Evolutionary conservation across 2,329 filamentous ascomycete genomes (phyloP).

Genomic region (Capronia americana): DNA sequence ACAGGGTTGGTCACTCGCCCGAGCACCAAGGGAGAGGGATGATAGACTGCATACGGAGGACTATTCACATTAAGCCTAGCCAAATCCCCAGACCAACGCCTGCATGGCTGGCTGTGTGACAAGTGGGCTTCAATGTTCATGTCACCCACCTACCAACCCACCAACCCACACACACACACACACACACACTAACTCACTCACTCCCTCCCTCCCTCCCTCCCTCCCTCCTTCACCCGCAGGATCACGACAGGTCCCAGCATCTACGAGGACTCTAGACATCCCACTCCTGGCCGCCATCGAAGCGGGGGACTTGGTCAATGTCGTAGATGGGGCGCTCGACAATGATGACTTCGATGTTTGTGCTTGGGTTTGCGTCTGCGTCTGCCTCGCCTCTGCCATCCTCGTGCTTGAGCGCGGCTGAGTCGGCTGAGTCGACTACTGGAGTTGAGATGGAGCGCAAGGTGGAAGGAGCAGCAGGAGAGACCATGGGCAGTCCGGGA

Average conservation of each 20-base stretch:
- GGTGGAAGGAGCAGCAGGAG: background rate
- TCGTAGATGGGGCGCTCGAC: conserved; percentile 88
- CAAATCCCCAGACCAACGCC: background rate
- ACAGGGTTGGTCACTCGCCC: too few species aligned
- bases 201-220: too few species aligned
- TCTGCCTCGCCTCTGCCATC: background rate
- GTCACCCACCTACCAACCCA: background rate
- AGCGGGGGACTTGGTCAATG: conserved; percentile 75
- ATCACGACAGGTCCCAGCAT: background rate
- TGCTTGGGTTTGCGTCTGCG: background rate
- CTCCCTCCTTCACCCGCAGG: background rate
- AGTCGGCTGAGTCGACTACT: background rate
- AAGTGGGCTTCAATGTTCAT: background rate
- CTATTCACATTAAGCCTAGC: background rate
- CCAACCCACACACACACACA: too few species aligned
- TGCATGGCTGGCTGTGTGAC: background rate
- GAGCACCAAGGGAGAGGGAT: too few species aligned
- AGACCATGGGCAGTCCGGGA: conserved; percentile 5
- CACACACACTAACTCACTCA: too few species aligned
- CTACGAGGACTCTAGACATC: conserved; percentile 19
- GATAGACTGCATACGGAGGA: background rate
- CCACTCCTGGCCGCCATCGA: conserved; percentile 63
- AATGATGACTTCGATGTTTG: conserved; percentile 75
- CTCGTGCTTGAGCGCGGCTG: background rate
- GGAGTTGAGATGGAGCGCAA: background rate